Percentiles rank a stretch among this genome's conserved stretches.
Conservation (phyloP, 495 filamentous ascomycete genomes). For the Opeltia flavorubescens region DNA sequence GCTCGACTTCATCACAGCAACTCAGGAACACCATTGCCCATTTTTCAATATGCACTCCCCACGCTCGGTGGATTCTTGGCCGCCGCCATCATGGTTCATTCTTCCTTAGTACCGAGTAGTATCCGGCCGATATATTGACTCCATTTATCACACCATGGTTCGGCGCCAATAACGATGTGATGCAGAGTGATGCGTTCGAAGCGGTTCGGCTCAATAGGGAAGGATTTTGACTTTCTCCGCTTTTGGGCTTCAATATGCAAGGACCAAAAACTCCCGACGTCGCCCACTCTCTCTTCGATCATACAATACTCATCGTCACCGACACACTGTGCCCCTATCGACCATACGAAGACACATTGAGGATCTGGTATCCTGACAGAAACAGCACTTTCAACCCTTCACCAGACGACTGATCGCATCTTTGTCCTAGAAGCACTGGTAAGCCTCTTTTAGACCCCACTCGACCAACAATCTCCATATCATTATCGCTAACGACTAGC, state of each 20-base stretch:
- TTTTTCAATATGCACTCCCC: not conserved
- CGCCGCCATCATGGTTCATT: not conserved
- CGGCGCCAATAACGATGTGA: not conserved
- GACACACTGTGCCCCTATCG: not conserved
- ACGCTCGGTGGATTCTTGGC: not conserved
- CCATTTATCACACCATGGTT: not conserved
- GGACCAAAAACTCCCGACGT: not conserved
- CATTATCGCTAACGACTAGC: too few species aligned
- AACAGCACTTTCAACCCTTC: not conserved
- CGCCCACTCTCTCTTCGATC: not conserved
- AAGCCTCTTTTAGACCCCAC: too few species aligned
- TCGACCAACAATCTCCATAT: too few species aligned
- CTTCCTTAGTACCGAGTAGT: not conserved
- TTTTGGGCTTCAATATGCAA: not conserved
- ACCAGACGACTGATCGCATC: not conserved
- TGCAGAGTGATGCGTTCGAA: not conserved
- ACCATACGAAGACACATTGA: not conserved
- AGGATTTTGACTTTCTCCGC: not conserved
- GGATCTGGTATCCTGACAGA: not conserved
- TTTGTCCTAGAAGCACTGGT: not conserved
- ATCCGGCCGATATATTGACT: not conserved
- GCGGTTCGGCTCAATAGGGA: not conserved
- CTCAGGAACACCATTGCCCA: conserved; percentile 1
- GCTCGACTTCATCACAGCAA: not conserved
- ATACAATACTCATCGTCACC: not conserved